Conservation (phyloP, 352 stramenopile genomes). For the Pythium dissotocum region DNA sequence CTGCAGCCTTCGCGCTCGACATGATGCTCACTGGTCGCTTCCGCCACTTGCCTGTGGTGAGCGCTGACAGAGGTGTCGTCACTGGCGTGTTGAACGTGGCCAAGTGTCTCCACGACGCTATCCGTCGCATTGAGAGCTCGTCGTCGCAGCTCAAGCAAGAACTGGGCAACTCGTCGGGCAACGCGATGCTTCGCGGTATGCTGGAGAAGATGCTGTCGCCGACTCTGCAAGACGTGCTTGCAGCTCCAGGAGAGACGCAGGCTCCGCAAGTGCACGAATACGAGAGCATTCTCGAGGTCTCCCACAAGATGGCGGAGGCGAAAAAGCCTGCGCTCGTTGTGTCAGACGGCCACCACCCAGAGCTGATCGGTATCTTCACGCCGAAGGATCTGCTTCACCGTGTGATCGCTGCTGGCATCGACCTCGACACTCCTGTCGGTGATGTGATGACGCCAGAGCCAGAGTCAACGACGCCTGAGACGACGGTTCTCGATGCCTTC, state of each 20-base stretch:
- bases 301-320: constrained; percentile 72
- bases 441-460: constrained; percentile 96
- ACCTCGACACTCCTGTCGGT: constrained; percentile 89
- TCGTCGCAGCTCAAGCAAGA: constrained; percentile 82
- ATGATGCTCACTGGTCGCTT: constrained; percentile 92
- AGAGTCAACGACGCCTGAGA: constrained; percentile 92
- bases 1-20: constrained; percentile 76
- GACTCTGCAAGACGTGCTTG: constrained; percentile 74
- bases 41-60: constrained; percentile 96
- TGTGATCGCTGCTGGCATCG: constrained; percentile 91
- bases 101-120: constrained; percentile 98
- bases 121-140: constrained; percentile 94
- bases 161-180: constrained; percentile 55
- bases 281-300: constrained; percentile 71
- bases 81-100: constrained; percentile 97
- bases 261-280: constrained; percentile 73
- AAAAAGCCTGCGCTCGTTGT: constrained; percentile 82
- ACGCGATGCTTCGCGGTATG: constrained; percentile 71
- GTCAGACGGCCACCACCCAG: constrained; percentile 46
- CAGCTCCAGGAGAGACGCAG: constrained; percentile 58
- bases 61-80: constrained; percentile 75
- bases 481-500: constrained; percentile 95
- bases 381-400: constrained; percentile 97
- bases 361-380: constrained; percentile 96
- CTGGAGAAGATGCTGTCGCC: constrained; percentile 89